A percentile compares a stretch with the other conserved stretches of the same genome.
Conservation (phyloP, 352 stramenopile species). For the Phytopythium boreale region DNA sequence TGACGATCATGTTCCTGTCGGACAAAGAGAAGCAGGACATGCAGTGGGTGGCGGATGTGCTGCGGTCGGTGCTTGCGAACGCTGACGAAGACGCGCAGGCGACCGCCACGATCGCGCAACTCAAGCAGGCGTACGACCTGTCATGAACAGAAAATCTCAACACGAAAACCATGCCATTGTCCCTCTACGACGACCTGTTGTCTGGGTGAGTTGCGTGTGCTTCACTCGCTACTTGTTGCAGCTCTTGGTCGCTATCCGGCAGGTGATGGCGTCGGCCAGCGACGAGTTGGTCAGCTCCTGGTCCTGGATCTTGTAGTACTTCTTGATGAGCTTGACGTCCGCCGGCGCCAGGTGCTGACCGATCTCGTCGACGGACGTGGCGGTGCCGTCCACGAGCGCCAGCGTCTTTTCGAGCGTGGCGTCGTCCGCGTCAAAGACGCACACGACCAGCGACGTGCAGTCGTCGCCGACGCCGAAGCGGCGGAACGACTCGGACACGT, state of each 20-base stretch:
- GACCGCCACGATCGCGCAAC: conserved; percentile 15
- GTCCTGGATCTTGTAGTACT: conserved; percentile 86
- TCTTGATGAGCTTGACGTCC: conserved; percentile 61
- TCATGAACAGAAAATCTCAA: background rate
- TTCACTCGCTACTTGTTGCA: conserved; percentile 64
- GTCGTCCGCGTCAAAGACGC: conserved; percentile 70
- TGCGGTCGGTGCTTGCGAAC: conserved; percentile 14
- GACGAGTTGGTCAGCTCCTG: conserved; percentile 61
- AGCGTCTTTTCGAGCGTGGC: conserved; percentile 26
- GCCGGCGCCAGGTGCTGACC: conserved; percentile 40
- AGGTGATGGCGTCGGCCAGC: conserved; percentile 64
- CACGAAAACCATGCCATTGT: background rate
- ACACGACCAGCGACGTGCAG: conserved; percentile 62
- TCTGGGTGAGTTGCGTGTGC: background rate
- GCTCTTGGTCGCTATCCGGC: conserved; percentile 86
- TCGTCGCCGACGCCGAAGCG: conserved; percentile 66
- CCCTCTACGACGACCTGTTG: background rate
- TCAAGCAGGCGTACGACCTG: conserved; percentile 55
- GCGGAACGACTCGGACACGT: conserved; percentile 81
- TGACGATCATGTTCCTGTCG: conserved; percentile 80
- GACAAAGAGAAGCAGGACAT: conserved; percentile 59
- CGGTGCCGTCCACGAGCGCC: conserved; percentile 51
- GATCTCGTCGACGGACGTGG: conserved; percentile 40
- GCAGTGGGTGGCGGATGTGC: conserved; percentile 32
- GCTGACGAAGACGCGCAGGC: conserved; percentile 7